Evolutionary conservation across 176 grass and related monocot genomes (phyloP), one percentile per base, ranked within the genome.

Genomic region (Carex myosuroides): DNA sequence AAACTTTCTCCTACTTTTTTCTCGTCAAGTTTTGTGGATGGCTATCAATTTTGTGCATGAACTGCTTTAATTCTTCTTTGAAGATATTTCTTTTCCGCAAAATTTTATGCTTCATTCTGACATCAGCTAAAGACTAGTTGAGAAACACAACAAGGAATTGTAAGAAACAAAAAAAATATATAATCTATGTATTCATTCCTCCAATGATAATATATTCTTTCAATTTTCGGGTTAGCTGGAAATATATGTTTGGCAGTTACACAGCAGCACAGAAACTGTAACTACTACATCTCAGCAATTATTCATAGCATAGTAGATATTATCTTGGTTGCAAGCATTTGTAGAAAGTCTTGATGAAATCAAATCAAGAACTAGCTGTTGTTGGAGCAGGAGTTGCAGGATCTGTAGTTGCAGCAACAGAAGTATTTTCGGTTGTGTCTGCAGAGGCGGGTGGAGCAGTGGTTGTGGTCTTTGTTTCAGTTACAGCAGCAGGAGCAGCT

Each of bases 291-390:
- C 22, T 83, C 62, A 53, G 20, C 41, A 83, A 32, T 83, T 66
- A 83, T 83, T 83, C 62, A 66, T 83, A 18, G 11, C 63, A 53
- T 66, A 18, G 26, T 20, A 41, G 55, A 68, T 54, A 75, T 30
- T 11, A 24, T 80, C 14, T 13, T 39, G 35, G 13, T 57, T 57
- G 53, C 53, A 55, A 79, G 5, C 20, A 79, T 44, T 56, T 56
- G 10, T 29, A 41, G 33, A 42, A 70, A 12, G 50, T 56, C 73
- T 57, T 17, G 24, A 78, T 78, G 52, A 30, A 78, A 78, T 33
- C 73, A 57, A 57, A 52, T 82, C 80, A 82, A 82, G 80, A 57
- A 29, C 53, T 82, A 82, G 80, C 35, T 67, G 76, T 79, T 41
- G 22, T 66, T 11, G 83, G 21, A 33, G 37, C 84, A 35, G 65